Base-by-base conservation (phyloP, 2,329 filamentous ascomycete species). In the Alternaria sp. region DNA sequence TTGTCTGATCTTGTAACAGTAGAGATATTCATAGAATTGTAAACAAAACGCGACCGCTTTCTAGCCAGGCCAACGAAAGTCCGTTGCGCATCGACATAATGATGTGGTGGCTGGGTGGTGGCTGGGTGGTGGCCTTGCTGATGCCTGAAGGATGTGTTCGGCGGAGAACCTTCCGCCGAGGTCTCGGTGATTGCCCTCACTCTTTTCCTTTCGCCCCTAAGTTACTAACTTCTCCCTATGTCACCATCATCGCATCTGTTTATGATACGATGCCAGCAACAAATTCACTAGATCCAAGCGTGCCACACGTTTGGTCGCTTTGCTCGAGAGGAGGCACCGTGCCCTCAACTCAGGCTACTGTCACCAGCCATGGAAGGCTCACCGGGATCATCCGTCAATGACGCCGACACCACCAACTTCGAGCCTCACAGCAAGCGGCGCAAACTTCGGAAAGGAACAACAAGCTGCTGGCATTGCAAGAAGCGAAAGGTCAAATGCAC, bases 401-500 rank as follows among this genome's bases (percentile, higher is more conserved):
- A 21, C 54, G 17, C 43, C 54, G 17, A 57, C 32, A 30, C 26
- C 45, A 54, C 40, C 12, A 60, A 45, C 46, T 32, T 52, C 5
- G 59, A 63, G 49, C 50, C 44, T 43, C 54, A 59, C 47, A 26
- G 58, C 32, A 70, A 67, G 45, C 68, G 65, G 43, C 60, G 69
- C 36, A 72, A 65, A 54, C 50, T 71, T 32, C 70, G 70, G 5
- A 74, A 72, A 36, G 71, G 70, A 21, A 74, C 71, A 5, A 67
- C 59, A 36, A 74, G 71, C 47, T 74, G 71, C 52, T 74, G 70
- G 69, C 61, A 71, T n/a, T 74, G 70, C 59, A 73, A 69, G 43
- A 62, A 64, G 21, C 52, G 70, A 15, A 73, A 74, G 44, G 62
- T 72, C n/a, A 68, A 61, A 23, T 73, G 71, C 57, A 65, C 49